phyloP scores from a whole-genome alignment of 108 stramenopile species.

The Nitzschia sp. region DNA sequence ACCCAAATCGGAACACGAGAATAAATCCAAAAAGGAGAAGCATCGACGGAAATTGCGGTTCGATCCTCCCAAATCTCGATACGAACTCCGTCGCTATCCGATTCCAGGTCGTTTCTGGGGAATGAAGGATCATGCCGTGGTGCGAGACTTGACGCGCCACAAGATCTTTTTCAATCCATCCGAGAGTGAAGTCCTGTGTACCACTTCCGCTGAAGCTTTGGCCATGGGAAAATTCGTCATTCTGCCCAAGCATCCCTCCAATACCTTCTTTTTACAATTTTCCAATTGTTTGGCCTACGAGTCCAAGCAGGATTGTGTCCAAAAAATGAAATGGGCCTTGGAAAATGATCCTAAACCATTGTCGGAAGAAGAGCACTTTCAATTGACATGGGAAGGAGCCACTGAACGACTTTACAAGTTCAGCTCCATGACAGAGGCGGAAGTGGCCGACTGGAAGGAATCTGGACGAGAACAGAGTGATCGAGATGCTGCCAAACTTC shows the following conservation, averaged over 20 bases:
- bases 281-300: conserved; percentile 77
- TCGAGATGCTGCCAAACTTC: conserved; percentile 53
- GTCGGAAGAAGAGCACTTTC: conserved; percentile 53
- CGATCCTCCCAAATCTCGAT: conserved; percentile 72
- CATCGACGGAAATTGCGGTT: conserved; percentile 13
- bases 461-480: conserved; percentile 54
- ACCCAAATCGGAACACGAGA: neutral
- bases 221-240: conserved; percentile 96
- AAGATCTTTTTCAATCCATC: conserved; percentile 93
- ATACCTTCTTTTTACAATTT: conserved; percentile 90
- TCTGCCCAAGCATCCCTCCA: conserved; percentile 80
- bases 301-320: conserved; percentile 73
- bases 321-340: conserved; percentile 63
- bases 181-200: conserved; percentile 91
- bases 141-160: conserved; percentile 66
- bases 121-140: conserved; percentile 83
- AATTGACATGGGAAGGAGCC: conserved; percentile 93
- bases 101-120: conserved; percentile 84
- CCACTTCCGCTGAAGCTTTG: conserved; percentile 93
- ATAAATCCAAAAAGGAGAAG: neutral
- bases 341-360: conserved; percentile 77
- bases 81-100: conserved; percentile 62
- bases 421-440: conserved; percentile 46
- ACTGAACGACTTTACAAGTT: conserved; percentile 83
- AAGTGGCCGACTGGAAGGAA: conserved; percentile 52